A percentile compares a stretch with the other conserved stretches of the same genome.
Conservation (phyloP, 768 basidiomycete genomes). For the Steccherinum ochraceum region DNA sequence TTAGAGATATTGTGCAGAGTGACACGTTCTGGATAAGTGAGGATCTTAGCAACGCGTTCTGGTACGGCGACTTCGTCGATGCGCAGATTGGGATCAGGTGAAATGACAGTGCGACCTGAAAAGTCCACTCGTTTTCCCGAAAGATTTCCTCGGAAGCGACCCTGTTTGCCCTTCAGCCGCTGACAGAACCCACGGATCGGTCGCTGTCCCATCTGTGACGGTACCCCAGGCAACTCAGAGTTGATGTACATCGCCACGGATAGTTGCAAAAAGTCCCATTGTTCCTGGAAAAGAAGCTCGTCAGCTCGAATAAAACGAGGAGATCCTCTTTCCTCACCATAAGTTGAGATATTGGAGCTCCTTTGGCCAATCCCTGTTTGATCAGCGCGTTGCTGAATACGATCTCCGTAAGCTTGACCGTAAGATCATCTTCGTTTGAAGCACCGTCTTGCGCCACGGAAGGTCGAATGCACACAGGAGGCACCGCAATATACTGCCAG, state of each 20-base stretch:
- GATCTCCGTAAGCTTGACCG: constrained; percentile 95
- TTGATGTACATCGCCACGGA: constrained; percentile 98
- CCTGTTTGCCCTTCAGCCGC: constrained; percentile 97
- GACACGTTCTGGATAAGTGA: constrained; percentile 96
- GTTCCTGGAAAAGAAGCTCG: constrained; percentile 51
- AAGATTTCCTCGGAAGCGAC: constrained; percentile 95
- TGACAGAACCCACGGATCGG: constrained; percentile 98
- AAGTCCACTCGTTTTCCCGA: constrained; percentile 99
- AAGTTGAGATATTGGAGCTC: constrained; percentile 80
- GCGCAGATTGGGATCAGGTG: constrained; percentile 96
- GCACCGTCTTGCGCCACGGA: constrained; percentile 97
- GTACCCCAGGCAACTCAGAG: constrained; percentile 92
- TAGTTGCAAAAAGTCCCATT: constrained; percentile 97
- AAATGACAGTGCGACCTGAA: constrained; percentile 96
- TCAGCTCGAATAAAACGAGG: constrained; percentile 9
- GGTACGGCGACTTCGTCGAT: constrained; percentile 99
- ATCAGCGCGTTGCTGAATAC: constrained; percentile 92
- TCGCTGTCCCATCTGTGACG: constrained; percentile 80
- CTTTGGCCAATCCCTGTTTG: constrained; percentile 83
- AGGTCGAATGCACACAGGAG: constrained; percentile 95
- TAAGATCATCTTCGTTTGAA: constrained; percentile 97
- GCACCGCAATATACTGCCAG: constrained; percentile 98
- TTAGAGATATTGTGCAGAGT: constrained; percentile 82
- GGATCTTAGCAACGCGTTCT: constrained; percentile 86
- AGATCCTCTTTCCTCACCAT: no score